Evolutionary conservation across 1,284 basidiomycete species (phyloP), one percentile per base, ranked within the genome.

Genomic region (Malassezia nana): DNA sequence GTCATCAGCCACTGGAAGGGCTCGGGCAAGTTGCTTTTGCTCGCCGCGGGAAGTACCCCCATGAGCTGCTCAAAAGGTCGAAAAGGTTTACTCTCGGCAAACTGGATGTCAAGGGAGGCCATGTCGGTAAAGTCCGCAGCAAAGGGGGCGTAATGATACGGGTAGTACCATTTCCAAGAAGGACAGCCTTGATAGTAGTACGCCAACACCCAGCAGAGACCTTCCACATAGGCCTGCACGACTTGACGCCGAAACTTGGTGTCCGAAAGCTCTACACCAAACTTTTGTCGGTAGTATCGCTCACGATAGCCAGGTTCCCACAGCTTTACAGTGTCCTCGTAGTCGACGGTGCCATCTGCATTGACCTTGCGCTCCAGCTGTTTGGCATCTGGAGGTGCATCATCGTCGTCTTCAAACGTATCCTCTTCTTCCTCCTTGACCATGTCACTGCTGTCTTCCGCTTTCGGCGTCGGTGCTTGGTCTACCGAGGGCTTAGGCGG

Each of bases 131-230:
- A 96, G 75, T 99, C 94, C 55, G 86, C 85, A 6, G 94, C 94
- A 74, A 98, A 99, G 0, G 94, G 94, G 4, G 94, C 89, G 74
- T 92, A 98, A 76, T 99, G 92, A 72, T 87, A 94, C 0, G 94
- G 94, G 74, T 96, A 98, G 76, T 86, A 99, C 94, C 94, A 99
- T 67, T 90, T 84, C 94, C 94, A 99, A 1, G 90, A 92, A 4
- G 92, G 89, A 26, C 72, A 74, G 62, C 94, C 94, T 81, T 96
- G 92, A 76, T 96, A 99, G 74, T 98, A 98, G 77, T 98, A 98
- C 56, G 86, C 84, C 47, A 99, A 77, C 0, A 99, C 94, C 94
- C 94, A 98, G 54, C 84, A 84, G 46, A 99, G 79, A 38, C 94
- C 94, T 77, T 98, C 91, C 54, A 96, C 80, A 75, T 99, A 99